Evolutionary conservation across 108 stramenopile species (phyloP).

Genomic region (Nitzschia palea): DNA sequence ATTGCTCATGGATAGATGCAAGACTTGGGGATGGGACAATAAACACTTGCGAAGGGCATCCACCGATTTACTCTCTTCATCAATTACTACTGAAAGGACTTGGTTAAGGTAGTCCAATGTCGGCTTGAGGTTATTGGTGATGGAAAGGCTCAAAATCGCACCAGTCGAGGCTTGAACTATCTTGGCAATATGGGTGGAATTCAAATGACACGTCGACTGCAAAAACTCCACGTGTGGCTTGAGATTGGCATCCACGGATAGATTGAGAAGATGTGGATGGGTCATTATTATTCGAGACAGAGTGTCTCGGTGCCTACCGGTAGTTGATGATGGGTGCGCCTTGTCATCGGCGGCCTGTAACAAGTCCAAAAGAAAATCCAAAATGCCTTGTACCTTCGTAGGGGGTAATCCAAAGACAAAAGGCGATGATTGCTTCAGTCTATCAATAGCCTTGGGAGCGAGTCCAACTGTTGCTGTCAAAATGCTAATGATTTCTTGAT

Average conservation of each 20-base stretch:
- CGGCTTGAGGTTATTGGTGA: slow-evolving; percentile 60
- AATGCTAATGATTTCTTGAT: not conserved
- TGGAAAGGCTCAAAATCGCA: slow-evolving; percentile 47
- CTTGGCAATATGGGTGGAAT: slow-evolving; percentile 9
- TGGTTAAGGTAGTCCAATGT: slow-evolving; percentile 27
- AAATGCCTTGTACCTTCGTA: slow-evolving; percentile 37
- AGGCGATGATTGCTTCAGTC: slow-evolving; percentile 54
- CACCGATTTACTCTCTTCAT: slow-evolving; percentile 12
- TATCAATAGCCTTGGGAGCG: slow-evolving; percentile 25
- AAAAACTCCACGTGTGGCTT: slow-evolving; percentile 55
- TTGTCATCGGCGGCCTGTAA: slow-evolving; percentile 13
- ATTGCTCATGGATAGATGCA: slow-evolving; percentile 62
- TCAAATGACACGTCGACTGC: slow-evolving; percentile 4
- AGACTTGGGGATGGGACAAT: slow-evolving; percentile 65
- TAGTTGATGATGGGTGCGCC: not conserved
- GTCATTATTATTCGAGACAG: slow-evolving; percentile 43
- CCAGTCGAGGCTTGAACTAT: slow-evolving; percentile 12
- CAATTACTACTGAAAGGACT: not conserved
- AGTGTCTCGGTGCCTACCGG: slow-evolving; percentile 11
- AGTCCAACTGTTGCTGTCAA: slow-evolving; percentile 28
- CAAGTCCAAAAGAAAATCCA: slow-evolving; percentile 37
- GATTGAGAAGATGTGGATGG: slow-evolving; percentile 55
- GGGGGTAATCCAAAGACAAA: slow-evolving; percentile 61
- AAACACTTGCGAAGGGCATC: slow-evolving; percentile 48
- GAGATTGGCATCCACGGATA: slow-evolving; percentile 66